Base-by-base conservation (phyloP, 805 yeast genomes). In the Phaffomyces opuntiae region DNA sequence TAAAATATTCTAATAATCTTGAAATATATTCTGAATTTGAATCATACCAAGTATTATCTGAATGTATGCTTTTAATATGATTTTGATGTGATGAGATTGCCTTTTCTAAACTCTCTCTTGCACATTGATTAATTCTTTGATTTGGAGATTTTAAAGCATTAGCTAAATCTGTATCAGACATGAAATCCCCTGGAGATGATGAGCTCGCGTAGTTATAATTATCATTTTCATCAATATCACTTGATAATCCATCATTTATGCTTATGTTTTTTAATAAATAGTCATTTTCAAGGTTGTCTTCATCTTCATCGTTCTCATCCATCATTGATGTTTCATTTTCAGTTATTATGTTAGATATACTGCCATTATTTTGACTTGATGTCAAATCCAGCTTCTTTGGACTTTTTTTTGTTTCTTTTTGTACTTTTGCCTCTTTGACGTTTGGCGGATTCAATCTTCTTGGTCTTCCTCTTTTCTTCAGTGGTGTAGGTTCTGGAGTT, bases 111-210 rank as follows among this genome's bases (percentile, higher is more conserved):
- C 58, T 53, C 36, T 55, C 62, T 36, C 58, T 53, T 6, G 61
- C 59, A 24, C 54, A 47, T 37, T 43, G 53, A 14, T 44, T 45
- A 6, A 50, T 36, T n/a, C 40, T 42, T 32, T 48, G 51, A 26
- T 51, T 43, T 13, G 66, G 65, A 1, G 64, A 55, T 38, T 61
- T 64, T 49, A 64, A 51, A 0, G 75, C 78, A 40, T 69, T 68
- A 13, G 70, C 77, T 32, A 74, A 53, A 52, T 74, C 80, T 3
- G 70, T 64, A 50, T 77, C 82, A 13, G 80, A 74, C 68, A 74
- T 65, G 50, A 75, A 75, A 37, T 75, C 82, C 47, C 76, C 68
- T 4, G 78, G 76, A 3, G 80, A 74, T 8, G 81, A 74, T 4
- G 60, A 46, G 11, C 43, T 52, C 11, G 53, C 36, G 4, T 44